Base-by-base conservation (phyloP, 2,329 filamentous ascomycete species). In the Talaromyces sp. region DNA sequence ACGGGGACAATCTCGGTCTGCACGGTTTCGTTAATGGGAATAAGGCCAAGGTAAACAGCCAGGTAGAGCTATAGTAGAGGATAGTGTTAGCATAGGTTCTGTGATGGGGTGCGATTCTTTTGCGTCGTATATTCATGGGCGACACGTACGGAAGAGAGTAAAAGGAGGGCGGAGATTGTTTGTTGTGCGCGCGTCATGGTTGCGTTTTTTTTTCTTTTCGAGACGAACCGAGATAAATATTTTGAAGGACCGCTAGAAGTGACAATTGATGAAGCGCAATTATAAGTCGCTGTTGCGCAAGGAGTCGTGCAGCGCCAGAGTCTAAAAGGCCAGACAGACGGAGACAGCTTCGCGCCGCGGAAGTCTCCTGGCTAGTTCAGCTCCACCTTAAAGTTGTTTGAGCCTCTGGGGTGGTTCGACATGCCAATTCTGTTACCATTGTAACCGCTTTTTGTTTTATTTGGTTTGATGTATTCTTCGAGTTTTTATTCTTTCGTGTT, bases 161-260 rank as follows among this genome's bases (percentile, higher is more conserved):
- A 84, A 71, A 97, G 87, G 72, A 87, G 88, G 72, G 96, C 84
- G 64, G 92, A 96, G 74, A 97, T 88, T 66, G 91, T 93, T 78
- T 98, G 93, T 76, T 91, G 88, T 25, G 95, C 95, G 78, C 93
- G 92, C 68, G 95, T 96, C 95, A 98, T 98, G 66, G 67, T 88
- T 79, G 28, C 19, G 15, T 56, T 13, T 39, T 27, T 56, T 13
- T 39, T 27, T 15, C 13, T 10, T 11, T 47, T 28, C 49, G 25
- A 39, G 25, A 19, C 8, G 4, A 7, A 9, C 15, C 2, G 49
- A n/a, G 3, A 53, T 5, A 22, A 30, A 30, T 53, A 13, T 4
- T 9, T n/a, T 28, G 8, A n/a, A 17, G 27, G 22, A 19, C 2
- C 13, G 30, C 19, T 19, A 47, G 22, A 25, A 11, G 3, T 22